Evolutionary conservation across 306 rosid species (phyloP), one percentile per base, ranked within the genome.

Genomic region (Benincasa hispida): DNA sequence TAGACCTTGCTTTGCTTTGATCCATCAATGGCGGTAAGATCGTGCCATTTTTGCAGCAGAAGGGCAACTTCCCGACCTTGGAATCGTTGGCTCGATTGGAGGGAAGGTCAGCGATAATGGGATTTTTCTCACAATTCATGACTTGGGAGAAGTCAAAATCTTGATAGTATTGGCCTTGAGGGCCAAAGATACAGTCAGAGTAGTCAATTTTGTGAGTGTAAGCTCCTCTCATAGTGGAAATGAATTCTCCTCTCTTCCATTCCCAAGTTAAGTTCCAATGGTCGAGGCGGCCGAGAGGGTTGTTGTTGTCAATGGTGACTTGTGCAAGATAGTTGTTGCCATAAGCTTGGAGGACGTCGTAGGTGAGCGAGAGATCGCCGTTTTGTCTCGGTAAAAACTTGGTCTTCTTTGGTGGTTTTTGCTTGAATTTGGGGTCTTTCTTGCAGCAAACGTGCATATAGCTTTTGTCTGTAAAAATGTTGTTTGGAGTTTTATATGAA

Each of bases 181-280:
- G 51, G 63, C 98, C 91, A 18, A 86, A 91, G n/a, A 93, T 68
- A 76, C 98, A 91, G 5, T 53, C 76, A 0, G 91, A 77, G 19
- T 57, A 60, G 74, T 91, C 96, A 58, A 30, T 84, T 9, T 53
- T 76, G 80, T 72, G 90, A 17, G 98, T 80, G 63, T 74, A 93
- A 2, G 91, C 96, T 5, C 98, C 97, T 86, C 91, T 86, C 83
- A 88, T 81, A 62, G 74, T 72, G 78, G 70, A 74, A 24, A 93
- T 93, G 87, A 93, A 91, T 80, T 93, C 98, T 7, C 96, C 97
- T 1, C 75, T 77, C 77, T 77, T 87, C 98, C 98, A 93, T 55
- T 93, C 96, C 92, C 93, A 93, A 8, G 98, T 86, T 5, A 93
- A 8, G 79, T 93, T 93, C 97, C 98, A 91, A 22, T 87, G 96